Conservation (phyloP, 1,284 basidiomycete species). For the Ceraceosorus guamensis region DNA sequence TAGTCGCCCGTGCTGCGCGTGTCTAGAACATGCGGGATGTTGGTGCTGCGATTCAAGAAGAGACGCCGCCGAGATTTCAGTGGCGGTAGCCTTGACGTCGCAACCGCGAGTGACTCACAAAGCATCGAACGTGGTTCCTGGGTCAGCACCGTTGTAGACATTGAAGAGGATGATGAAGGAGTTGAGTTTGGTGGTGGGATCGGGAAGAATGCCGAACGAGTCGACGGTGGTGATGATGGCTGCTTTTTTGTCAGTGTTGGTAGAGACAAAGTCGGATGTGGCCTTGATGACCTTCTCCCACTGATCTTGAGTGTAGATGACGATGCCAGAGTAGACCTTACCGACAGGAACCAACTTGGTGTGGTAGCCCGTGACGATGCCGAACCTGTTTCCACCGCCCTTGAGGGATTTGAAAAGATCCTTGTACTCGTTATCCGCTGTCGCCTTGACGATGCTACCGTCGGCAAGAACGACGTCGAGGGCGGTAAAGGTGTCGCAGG, state of each 20-base stretch:
- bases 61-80: not conserved
- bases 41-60: not conserved
- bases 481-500: slow-evolving; percentile 16
- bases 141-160: slow-evolving; percentile 12
- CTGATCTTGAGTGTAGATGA: slow-evolving; percentile 8
- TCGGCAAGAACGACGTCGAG: slow-evolving; percentile 16
- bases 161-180: slow-evolving; percentile 6
- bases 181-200: not conserved
- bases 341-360: slow-evolving; percentile 5
- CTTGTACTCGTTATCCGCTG: slow-evolving; percentile 9
- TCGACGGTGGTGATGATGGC: slow-evolving; percentile 10
- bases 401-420: slow-evolving; percentile 21
- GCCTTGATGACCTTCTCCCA: not conserved
- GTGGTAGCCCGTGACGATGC: slow-evolving; percentile 25
- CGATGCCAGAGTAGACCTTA: slow-evolving; percentile 3
- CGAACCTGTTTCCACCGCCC: slow-evolving; percentile 24
- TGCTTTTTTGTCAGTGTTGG: slow-evolving; percentile 11
- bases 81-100: no score
- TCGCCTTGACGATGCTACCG: slow-evolving; percentile 9
- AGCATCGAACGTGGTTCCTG: not conserved
- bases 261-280: not conserved
- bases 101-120: no score
- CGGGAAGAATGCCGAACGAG: not conserved
- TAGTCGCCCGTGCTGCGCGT: slow-evolving; percentile 1
- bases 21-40: slow-evolving; percentile 10